Evolutionary conservation across 164 flowering plant species (phyloP).

Genomic region (Cinnamomum micranthum): DNA sequence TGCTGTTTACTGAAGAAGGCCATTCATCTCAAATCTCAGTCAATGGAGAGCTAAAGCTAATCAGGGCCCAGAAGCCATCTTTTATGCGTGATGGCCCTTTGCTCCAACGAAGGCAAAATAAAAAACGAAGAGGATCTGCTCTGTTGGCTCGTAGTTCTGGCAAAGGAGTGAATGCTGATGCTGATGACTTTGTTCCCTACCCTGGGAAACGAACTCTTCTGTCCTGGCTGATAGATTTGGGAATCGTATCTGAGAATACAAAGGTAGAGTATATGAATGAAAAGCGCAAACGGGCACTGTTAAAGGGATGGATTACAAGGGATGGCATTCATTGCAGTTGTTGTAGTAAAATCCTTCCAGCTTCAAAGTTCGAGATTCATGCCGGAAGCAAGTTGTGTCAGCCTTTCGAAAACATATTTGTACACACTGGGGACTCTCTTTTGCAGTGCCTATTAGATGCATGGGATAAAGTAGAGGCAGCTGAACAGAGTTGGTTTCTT

Average conservation of each 20-base stretch:
- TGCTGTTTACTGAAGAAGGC: slow-evolving; percentile 5
- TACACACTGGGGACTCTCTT: slow-evolving; percentile 75
- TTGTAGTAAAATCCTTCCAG: slow-evolving; percentile 83
- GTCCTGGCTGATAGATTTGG: slow-evolving; percentile 90
- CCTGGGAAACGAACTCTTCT: slow-evolving; percentile 78
- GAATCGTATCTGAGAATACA: slow-evolving; percentile 53
- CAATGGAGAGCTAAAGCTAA: slow-evolving; percentile 11
- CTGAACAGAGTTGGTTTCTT: slow-evolving; percentile 45
- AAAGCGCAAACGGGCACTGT: slow-evolving; percentile 49
- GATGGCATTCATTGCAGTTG: slow-evolving; percentile 96
- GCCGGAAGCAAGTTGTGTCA: slow-evolving; percentile 86
- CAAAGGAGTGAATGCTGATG: slow-evolving; percentile 43
- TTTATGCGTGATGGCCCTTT: slow-evolving; percentile 22
- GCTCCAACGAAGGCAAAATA: slow-evolving; percentile 54
- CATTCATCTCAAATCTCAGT: slow-evolving; percentile 11
- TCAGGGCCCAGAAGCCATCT: slow-evolving; percentile 22
- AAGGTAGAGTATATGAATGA: slow-evolving; percentile 88
- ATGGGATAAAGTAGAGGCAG: slow-evolving; percentile 71
- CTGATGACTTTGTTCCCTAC: slow-evolving; percentile 69
- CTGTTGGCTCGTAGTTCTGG: slow-evolving; percentile 67
- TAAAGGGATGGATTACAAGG: slow-evolving; percentile 86
- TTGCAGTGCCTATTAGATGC: slow-evolving; percentile 81
- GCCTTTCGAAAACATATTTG: slow-evolving; percentile 68
- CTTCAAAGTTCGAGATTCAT: slow-evolving; percentile 93
- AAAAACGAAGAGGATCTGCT: slow-evolving; percentile 60